phyloP scores from a whole-genome alignment of 768 basidiomycete genomes.

The Boletus reticuloceps region DNA sequence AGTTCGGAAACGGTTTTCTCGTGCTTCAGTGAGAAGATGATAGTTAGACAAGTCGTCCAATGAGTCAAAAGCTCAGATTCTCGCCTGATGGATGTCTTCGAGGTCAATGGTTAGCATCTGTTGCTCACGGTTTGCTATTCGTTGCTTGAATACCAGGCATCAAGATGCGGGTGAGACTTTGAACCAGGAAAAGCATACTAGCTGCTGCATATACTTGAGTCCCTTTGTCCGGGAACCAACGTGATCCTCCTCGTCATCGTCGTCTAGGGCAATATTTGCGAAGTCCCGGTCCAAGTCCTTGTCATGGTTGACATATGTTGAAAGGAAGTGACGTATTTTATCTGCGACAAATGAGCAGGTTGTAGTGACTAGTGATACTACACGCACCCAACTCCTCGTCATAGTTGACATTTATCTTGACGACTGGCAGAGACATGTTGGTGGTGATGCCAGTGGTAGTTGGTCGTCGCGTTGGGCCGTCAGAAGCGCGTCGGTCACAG shows the following conservation, averaged over 20 bases:
- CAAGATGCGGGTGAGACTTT: conserved; percentile 18
- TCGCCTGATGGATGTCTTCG: conserved; percentile 78
- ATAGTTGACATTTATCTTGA: conserved; percentile 63
- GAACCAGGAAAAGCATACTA: conserved; percentile 51
- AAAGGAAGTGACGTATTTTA: conserved; percentile 68
- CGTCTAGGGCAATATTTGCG: conserved; percentile 68
- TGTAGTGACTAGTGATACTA: not conserved
- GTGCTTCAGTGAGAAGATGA: conserved; percentile 42
- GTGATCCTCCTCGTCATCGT: conserved; percentile 39
- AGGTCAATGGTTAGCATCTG: conserved; percentile 86
- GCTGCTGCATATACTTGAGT: conserved; percentile 78
- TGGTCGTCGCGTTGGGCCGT: conserved; percentile 15
- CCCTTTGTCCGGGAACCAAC: conserved; percentile 36
- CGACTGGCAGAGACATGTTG: conserved; percentile 64
- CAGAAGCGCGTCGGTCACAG: conserved; percentile 29
- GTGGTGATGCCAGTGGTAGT: conserved; percentile 25
- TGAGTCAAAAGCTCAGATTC: conserved; percentile 17
- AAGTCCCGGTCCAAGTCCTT: conserved; percentile 68
- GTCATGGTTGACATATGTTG: conserved; percentile 60
- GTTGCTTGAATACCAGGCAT: conserved; percentile 57
- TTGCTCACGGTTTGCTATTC: conserved; percentile 89
- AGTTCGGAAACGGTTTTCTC: conserved; percentile 71
- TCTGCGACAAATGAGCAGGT: conserved; percentile 38
- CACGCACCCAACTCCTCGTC: conserved; percentile 65
- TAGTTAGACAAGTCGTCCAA: conserved; percentile 4